These are phyloP conservation scores for Annona cherimola DNA, from an alignment of 164 flowering plant species.

Conservation along the genomic window DNA sequence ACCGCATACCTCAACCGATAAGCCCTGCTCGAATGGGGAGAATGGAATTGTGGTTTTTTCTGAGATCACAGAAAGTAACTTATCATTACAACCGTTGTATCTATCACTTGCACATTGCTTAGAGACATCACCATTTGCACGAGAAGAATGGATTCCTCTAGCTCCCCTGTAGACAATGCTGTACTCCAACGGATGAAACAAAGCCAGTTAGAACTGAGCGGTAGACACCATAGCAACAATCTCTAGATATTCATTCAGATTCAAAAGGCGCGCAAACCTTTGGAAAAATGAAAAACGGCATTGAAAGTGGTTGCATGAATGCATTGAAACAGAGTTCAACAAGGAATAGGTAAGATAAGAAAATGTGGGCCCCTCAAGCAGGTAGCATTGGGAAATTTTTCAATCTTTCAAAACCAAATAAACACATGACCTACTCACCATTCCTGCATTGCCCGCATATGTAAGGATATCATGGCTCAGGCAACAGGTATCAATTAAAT, in stretches of 20 bases:
- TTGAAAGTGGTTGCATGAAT: slow-evolving; percentile 1
- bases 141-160: slow-evolving; percentile 1
- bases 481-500: too few species aligned
- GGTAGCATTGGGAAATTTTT: not conserved
- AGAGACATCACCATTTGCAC: not conserved
- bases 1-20: slow-evolving; percentile 29
- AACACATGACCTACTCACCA: too few species aligned
- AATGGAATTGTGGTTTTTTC: slow-evolving; percentile 23
- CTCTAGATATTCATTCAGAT: not conserved
- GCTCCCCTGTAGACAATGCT: slow-evolving; percentile 4
- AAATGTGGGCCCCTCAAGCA: not conserved
- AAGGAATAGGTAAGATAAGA: not conserved
- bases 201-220: not conserved
- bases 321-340: not conserved
- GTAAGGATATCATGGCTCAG: too few species aligned
- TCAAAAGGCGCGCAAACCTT: not conserved
- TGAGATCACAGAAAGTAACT: slow-evolving; percentile 9
- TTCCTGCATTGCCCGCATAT: too few species aligned
- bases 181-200: slow-evolving; percentile 7
- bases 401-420: not conserved
- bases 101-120: slow-evolving; percentile 8
- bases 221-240: not conserved
- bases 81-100: slow-evolving; percentile 1
- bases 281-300: not conserved
- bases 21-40: slow-evolving; percentile 23